These are phyloP conservation scores for Rhodamnia rubescens DNA, from an alignment of 345 rosid species.

Conservation along the genomic window DNA sequence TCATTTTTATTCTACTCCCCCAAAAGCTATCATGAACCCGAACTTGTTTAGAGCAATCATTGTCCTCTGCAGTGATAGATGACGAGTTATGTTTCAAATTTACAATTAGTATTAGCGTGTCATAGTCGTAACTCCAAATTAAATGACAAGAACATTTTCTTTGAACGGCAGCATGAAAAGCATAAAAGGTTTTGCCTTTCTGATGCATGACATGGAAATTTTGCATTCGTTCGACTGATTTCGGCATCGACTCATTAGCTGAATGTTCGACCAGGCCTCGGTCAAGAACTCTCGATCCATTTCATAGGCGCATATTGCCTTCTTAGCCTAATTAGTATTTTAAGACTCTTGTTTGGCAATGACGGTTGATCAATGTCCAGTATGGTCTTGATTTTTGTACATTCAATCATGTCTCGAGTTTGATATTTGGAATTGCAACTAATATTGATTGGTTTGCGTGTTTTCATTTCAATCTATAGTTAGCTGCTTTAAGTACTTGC, in stretches of 20 bases:
- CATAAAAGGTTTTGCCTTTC: background rate
- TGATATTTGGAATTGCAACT: too few species aligned
- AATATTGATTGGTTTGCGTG: too few species aligned
- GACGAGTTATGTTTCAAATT: too few species aligned
- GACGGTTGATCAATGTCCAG: too few species aligned
- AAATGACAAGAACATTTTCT: background rate
- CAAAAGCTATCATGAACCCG: background rate
- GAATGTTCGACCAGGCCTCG: background rate
- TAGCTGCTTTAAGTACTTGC: too few species aligned
- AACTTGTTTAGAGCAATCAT: conserved; percentile 85
- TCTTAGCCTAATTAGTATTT: too few species aligned
- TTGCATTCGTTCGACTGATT: background rate
- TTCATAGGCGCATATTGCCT: background rate
- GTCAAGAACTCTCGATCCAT: background rate
- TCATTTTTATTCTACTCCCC: background rate
- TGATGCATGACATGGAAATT: background rate
- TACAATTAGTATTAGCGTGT: too few species aligned
- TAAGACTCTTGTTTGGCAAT: too few species aligned
- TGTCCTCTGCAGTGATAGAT: conserved; percentile 57
- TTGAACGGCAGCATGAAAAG: background rate
- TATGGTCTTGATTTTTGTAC: too few species aligned
- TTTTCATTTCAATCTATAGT: too few species aligned
- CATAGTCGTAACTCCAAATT: background rate
- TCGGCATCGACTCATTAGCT: background rate
- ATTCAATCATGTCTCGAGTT: too few species aligned